Evolutionary conservation across 2,329 filamentous ascomycete species (phyloP).

Genomic region (Aureobasidium vineae): DNA sequence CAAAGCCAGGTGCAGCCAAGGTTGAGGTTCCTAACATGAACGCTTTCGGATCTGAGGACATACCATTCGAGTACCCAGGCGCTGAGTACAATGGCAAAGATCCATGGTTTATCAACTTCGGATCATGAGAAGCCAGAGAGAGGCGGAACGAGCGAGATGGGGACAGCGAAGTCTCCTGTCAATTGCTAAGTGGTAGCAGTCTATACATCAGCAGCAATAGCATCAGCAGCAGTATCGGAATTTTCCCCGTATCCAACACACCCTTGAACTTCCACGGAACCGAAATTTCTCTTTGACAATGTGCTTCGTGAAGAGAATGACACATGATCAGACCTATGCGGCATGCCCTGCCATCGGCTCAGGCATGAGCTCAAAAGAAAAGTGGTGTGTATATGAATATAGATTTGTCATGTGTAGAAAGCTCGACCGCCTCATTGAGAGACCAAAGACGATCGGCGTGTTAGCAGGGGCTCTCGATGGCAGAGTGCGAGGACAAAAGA

Average conservation of each 20-base stretch:
- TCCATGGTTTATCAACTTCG: conserved; percentile 23
- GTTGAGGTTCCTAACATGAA: conserved; percentile 30
- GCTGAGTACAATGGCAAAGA: conserved; percentile 53
- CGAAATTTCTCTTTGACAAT: not conserved
- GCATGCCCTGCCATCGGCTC: too few species aligned
- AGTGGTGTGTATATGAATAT: too few species aligned
- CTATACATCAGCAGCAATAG: not conserved
- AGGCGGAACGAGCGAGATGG: not conserved
- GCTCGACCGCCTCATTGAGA: too few species aligned
- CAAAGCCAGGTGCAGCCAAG: not conserved
- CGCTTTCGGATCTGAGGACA: conserved; percentile 71
- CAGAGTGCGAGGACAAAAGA: not conserved
- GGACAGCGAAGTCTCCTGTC: not conserved
- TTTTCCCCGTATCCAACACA: conserved; percentile 23
- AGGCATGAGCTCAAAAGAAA: too few species aligned
- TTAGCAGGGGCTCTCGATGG: not conserved
- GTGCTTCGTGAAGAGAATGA: too few species aligned
- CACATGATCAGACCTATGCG: too few species aligned
- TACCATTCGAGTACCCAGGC: conserved; percentile 94
- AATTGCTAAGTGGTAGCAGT: not conserved
- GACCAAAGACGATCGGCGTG: too few species aligned
- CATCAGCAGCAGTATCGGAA: not conserved
- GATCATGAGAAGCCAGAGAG: not conserved
- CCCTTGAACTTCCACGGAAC: conserved; percentile 11
- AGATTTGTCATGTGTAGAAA: too few species aligned